Evolutionary conservation across 2,329 filamentous ascomycete species (phyloP).

Genomic region (Seiridium unicorne): DNA sequence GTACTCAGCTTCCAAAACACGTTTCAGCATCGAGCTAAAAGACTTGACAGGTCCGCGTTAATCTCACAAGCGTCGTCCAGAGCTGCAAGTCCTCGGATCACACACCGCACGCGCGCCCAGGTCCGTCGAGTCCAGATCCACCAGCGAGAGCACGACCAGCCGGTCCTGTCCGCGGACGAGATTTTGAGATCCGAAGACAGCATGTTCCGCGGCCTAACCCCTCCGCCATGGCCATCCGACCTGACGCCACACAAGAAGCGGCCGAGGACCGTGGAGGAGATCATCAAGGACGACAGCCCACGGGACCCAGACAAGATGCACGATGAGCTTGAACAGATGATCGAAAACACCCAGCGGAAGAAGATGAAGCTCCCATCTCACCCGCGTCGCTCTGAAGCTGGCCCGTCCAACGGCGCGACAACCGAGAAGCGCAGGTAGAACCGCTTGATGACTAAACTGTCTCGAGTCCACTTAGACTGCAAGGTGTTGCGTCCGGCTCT

Average conservation of each 20-base stretch:
- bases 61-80: background rate
- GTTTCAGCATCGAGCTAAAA: background rate
- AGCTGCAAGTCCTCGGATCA: background rate
- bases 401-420: background rate
- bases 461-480: too few relatives aligned
- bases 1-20: background rate
- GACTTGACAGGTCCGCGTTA: background rate
- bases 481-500: too few relatives aligned
- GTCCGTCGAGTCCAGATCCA: slow-evolving; percentile 9
- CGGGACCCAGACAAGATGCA: slow-evolving; percentile 26
- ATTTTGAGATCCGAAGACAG: slow-evolving; percentile 11
- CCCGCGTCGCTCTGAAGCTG: background rate
- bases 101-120: slow-evolving; percentile 8
- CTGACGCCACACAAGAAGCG: slow-evolving; percentile 20
- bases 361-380: background rate
- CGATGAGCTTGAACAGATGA: slow-evolving; percentile 24
- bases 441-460: background rate
- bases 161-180: background rate
- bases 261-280: slow-evolving; percentile 15
- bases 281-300: slow-evolving; percentile 20
- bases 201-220: slow-evolving; percentile 18
- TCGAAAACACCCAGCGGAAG: background rate
- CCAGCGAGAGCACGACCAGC: slow-evolving; percentile 2
- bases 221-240: slow-evolving; percentile 13
- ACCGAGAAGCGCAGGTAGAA: background rate